Evolutionary conservation across 352 stramenopile genomes (phyloP).

Genomic region (Globisporangium solare): DNA sequence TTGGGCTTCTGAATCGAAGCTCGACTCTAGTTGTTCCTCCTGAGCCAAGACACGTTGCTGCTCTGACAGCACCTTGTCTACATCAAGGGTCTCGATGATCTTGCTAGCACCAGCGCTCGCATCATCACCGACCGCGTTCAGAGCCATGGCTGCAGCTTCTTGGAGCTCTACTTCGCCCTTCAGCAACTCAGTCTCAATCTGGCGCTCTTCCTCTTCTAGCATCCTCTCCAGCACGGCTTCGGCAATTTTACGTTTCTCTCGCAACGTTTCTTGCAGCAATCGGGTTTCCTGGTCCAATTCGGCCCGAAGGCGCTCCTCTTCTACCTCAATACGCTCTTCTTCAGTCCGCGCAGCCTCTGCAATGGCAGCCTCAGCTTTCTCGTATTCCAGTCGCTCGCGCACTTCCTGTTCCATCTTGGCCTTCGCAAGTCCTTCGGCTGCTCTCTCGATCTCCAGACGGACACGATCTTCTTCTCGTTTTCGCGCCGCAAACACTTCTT

Average conservation of each 20-base stretch:
- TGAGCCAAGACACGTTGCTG: not conserved
- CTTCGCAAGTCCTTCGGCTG: constrained; percentile 23
- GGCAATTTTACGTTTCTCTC: constrained; percentile 7
- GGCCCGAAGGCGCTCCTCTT: constrained; percentile 1
- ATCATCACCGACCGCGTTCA: not conserved
- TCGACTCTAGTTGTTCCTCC: not conserved
- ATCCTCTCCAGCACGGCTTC: constrained; percentile 1
- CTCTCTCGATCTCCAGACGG: not conserved
- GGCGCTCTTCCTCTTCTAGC: constrained; percentile 2
- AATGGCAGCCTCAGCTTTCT: constrained; percentile 6
- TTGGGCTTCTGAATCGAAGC: constrained; percentile 8
- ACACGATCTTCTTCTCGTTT: constrained; percentile 20
- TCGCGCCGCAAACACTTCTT: constrained; percentile 12
- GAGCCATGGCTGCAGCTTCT: not conserved
- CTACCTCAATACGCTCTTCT: constrained; percentile 8
- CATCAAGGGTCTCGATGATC: no score
- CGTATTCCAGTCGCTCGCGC: not conserved
- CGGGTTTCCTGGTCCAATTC: constrained; percentile 8
- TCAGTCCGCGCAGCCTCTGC: constrained; percentile 7
- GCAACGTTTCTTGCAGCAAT: not conserved
- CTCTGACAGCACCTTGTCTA: no score
- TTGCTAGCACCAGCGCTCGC: no score
- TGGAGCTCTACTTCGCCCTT: constrained; percentile 1
- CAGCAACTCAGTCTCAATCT: constrained; percentile 2
- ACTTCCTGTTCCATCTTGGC: constrained; percentile 10